These are phyloP conservation scores for Pugionium cornutum DNA, from an alignment of 345 rosid genomes.

Conservation along the genomic window DNA sequence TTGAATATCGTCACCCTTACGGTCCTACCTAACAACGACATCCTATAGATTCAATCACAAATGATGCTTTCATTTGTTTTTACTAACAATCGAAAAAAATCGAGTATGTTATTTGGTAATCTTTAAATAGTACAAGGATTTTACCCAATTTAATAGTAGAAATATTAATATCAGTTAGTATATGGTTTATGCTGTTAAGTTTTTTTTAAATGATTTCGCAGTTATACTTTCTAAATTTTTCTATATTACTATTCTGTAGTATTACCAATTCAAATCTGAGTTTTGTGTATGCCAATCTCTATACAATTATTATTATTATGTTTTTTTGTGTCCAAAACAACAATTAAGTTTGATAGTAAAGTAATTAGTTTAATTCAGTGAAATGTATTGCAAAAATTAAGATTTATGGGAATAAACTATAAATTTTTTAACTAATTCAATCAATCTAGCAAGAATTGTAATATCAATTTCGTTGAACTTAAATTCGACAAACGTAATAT, in stretches of 20 bases:
- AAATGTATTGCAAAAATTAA: background rate
- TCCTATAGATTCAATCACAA: background rate
- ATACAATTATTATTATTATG: background rate
- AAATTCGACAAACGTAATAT: background rate
- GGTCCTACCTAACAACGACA: constrained; percentile 31
- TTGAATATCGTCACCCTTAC: constrained; percentile 20
- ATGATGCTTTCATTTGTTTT: background rate
- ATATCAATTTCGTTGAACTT: background rate
- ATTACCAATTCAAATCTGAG: background rate
- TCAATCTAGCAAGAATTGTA: no score
- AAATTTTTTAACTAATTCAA: no score
- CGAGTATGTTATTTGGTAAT: background rate
- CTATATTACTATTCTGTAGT: background rate
- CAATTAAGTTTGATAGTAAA: background rate
- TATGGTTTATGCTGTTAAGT: no score
- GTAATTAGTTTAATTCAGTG: background rate
- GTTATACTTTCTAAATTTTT: background rate
- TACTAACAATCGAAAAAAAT: background rate
- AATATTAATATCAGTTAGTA: no score
- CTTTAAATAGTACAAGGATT: no score
- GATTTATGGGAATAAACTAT: background rate
- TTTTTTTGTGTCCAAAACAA: background rate
- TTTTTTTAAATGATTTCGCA: background rate
- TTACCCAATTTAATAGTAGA: no score
- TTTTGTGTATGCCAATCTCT: background rate